Conservation (phyloP, 176 grass and related monocot genomes). For the Cocos nucifera region DNA sequence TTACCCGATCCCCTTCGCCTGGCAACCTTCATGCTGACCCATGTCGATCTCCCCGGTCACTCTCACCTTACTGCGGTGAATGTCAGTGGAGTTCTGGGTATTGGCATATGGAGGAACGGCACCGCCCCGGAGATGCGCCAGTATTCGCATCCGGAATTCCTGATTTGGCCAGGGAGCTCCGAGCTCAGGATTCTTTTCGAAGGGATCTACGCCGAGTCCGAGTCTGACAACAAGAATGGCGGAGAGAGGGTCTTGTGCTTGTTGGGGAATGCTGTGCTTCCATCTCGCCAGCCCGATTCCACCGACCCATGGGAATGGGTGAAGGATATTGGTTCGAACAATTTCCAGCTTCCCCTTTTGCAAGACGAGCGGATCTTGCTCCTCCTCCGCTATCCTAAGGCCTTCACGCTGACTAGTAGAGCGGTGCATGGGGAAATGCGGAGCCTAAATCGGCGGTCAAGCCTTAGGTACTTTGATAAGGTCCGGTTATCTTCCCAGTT, state of each 20-base stretch:
- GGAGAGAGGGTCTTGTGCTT: conserved; percentile 60
- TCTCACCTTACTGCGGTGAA: conserved; percentile 40
- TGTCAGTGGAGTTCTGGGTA: conserved; percentile 58
- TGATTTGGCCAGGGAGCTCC: conserved; percentile 50
- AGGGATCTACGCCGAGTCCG: conserved; percentile 60
- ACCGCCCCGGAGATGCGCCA: conserved; percentile 40
- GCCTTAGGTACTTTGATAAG: conserved; percentile 44
- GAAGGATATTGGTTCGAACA: conserved; percentile 29
- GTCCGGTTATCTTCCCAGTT: conserved; percentile 52
- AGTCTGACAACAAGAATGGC: conserved; percentile 14
- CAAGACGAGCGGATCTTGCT: conserved; percentile 18
- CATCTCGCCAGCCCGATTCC: conserved; percentile 24
- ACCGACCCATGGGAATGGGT: conserved; percentile 49
- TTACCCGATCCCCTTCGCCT: conserved; percentile 27
- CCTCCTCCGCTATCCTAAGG: conserved; percentile 52
- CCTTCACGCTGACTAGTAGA: conserved; percentile 46
- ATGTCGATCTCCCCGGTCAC: conserved; percentile 38
- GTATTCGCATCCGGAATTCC: conserved; percentile 53
- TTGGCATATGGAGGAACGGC: conserved; percentile 51
- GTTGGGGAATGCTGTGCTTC: conserved; percentile 60
- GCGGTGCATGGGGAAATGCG: conserved; percentile 46
- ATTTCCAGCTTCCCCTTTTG: conserved; percentile 33
- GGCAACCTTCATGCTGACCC: conserved; percentile 44
- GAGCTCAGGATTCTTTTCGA: conserved; percentile 68
- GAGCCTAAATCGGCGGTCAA: conserved; percentile 42